Percentiles rank a stretch among this genome's conserved stretches.
phyloP scores from a whole-genome alignment of 1,284 basidiomycete genomes.

The Trametes polyzona region DNA sequence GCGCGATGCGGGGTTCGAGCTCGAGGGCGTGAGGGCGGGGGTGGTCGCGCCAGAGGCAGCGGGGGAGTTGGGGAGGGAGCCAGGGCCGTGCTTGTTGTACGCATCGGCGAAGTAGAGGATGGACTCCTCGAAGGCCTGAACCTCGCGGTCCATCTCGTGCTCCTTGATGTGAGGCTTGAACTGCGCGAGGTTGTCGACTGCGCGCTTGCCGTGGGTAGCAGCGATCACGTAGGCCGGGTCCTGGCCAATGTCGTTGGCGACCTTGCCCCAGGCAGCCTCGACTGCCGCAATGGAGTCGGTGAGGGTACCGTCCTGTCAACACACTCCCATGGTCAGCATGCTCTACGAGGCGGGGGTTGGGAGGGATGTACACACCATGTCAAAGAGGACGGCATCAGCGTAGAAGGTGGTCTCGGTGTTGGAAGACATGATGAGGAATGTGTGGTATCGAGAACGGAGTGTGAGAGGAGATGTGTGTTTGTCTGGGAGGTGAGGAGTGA shows the following conservation, averaged over 20 bases:
- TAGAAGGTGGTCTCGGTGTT: constrained; percentile 40
- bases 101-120: constrained; percentile 79
- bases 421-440: constrained; percentile 32
- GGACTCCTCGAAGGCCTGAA: constrained; percentile 68
- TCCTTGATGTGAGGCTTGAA: constrained; percentile 47
- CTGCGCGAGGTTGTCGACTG: constrained; percentile 52
- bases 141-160: constrained; percentile 71
- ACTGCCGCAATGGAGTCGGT: constrained; percentile 80
- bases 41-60: constrained; percentile 28
- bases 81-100: constrained; percentile 50
- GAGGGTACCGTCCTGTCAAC: constrained; percentile 65
- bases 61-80: constrained; percentile 37
- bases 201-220: constrained; percentile 77
- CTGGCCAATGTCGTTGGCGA: constrained; percentile 70
- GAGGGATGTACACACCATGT: constrained; percentile 60
- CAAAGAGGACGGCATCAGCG: constrained; percentile 71
- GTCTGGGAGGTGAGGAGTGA: constrained; percentile 14
- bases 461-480: not conserved
- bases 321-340: constrained; percentile 20
- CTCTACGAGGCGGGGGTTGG: not conserved
- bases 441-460: not conserved
- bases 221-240: constrained; percentile 68
- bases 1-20: constrained; percentile 48
- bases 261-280: constrained; percentile 80
- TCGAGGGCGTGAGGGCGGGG: constrained; percentile 39